Conservation (phyloP, 108 stramenopile genomes). For the Stephanodiscus triporus region DNA sequence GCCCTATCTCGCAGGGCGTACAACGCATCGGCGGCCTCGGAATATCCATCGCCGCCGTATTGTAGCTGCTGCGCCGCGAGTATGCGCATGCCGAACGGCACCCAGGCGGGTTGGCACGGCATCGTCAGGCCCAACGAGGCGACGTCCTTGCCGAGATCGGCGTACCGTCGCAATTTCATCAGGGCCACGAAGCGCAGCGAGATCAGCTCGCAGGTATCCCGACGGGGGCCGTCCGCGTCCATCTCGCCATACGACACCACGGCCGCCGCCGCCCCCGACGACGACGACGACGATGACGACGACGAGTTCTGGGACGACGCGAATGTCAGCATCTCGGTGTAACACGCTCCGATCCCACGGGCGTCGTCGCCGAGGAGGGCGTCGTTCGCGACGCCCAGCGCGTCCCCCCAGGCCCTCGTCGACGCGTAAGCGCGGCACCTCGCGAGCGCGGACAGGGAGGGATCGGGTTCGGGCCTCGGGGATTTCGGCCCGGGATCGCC, state of each 20-base stretch:
- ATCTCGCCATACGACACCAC: neutral
- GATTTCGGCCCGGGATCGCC: too few species aligned
- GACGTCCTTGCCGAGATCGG: slow-evolving; percentile 64
- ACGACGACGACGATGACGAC: neutral
- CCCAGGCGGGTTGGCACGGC: slow-evolving; percentile 33
- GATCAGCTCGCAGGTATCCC: slow-evolving; percentile 71
- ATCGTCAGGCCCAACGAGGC: slow-evolving; percentile 49
- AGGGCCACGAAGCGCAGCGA: slow-evolving; percentile 66
- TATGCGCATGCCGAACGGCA: slow-evolving; percentile 55
- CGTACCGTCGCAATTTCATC: slow-evolving; percentile 62
- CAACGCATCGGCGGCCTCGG: slow-evolving; percentile 56
- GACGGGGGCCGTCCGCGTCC: slow-evolving; percentile 12
- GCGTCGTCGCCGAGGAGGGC: slow-evolving; percentile 18
- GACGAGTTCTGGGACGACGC: neutral
- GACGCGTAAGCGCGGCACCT: slow-evolving; percentile 45
- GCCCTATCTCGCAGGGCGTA: slow-evolving; percentile 56
- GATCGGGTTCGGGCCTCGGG: neutral
- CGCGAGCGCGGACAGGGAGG: neutral
- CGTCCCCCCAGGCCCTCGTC: slow-evolving; percentile 82
- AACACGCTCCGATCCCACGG: neutral
- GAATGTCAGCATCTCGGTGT: neutral
- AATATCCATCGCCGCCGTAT: slow-evolving; percentile 45
- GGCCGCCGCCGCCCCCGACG: neutral
- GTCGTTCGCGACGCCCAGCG: slow-evolving; percentile 54
- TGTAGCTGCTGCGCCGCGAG: slow-evolving; percentile 62